These are phyloP conservation scores for Paxillus ammoniavirescens DNA, from an alignment of 768 basidiomycete species.

Conservation along the genomic window DNA sequence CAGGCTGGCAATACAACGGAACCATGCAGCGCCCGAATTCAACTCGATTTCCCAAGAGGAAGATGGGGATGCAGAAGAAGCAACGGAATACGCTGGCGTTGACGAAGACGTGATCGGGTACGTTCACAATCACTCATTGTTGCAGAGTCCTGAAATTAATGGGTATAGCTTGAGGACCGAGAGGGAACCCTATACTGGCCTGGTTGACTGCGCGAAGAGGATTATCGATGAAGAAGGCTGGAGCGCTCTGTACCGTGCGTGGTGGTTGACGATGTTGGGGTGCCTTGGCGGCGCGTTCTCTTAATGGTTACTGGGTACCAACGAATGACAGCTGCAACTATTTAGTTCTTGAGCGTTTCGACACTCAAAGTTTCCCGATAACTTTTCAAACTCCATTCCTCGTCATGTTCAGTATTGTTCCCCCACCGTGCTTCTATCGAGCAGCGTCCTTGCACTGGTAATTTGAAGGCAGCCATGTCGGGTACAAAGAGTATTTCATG, in stretches of 20 bases:
- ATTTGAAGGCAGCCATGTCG: too few relatives aligned
- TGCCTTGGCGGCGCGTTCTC: slow-evolving; percentile 52
- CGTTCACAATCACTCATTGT: slow-evolving; percentile 17
- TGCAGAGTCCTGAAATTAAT: slow-evolving; percentile 1
- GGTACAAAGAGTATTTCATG: too few relatives aligned
- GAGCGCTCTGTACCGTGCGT: slow-evolving; percentile 72
- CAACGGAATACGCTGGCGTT: slow-evolving; percentile 59
- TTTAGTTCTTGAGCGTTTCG: background rate
- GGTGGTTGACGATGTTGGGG: slow-evolving; percentile 79
- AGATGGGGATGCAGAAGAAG: slow-evolving; percentile 60
- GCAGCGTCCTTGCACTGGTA: too few relatives aligned
- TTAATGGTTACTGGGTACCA: slow-evolving; percentile 7
- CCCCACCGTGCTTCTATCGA: too few relatives aligned
- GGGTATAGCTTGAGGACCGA: slow-evolving; percentile 63
- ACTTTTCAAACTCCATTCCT: background rate
- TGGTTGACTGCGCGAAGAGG: slow-evolving; percentile 72
- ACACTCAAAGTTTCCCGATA: background rate
- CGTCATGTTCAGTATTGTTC: too few relatives aligned
- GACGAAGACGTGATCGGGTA: slow-evolving; percentile 88
- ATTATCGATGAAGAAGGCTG: slow-evolving; percentile 81
- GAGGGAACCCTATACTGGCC: slow-evolving; percentile 73
- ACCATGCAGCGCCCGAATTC: slow-evolving; percentile 73
- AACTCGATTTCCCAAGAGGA: slow-evolving; percentile 75
- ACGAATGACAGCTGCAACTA: background rate
- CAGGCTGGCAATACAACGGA: slow-evolving; percentile 80